Base-by-base conservation (phyloP, 2,329 filamentous ascomycete genomes). In the Ceratocystiopsis sp. region DNA sequence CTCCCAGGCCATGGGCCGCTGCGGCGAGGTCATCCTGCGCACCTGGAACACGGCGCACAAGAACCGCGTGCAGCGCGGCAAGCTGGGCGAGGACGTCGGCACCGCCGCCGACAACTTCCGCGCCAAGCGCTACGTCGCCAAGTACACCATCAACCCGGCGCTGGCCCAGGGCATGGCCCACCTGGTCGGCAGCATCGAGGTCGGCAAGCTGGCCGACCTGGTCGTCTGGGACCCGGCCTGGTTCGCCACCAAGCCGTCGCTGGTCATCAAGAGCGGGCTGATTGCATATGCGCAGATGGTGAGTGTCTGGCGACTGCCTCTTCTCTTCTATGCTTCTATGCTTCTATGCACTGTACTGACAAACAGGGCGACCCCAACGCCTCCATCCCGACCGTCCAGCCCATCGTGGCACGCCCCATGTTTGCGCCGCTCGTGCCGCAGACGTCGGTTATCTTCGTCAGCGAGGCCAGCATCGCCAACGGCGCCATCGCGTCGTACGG, bases 41-140 rank as follows among this genome's bases (percentile, higher is more conserved):
- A 95, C 89, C 0, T 96, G 89, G 89, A 87, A 95, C 61, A 96
- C 89, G 3, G 89, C 89, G 0, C 85, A 95, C 63, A 95, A 95
- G 73, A 96, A 96, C 59, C 94, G 93, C 62, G 57, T 78, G 16
- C 86, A 95, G 62, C 73, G 87, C 10, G 89, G 89, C 0, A 56
- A 61, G 1, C 62, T 96, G 25, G 66, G 73, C 8, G 83, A 93
- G 64, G 89, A 96, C 54, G 38, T 15, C 25, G 84, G 73, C 18
- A 80, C 82, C 0, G 80, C 68, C 12, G 84, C 82, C 0, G 89
- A 96, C 57, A 96, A 96, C 59, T 86, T 85, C 63, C 69, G 89
- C 36, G 89, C 93, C 8, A 94, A 93, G 66, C 65, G 89, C 21
- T 96, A 96, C 58, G 70, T 96, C 38, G 85, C 80, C 64, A 96